phyloP scores from a whole-genome alignment of 257 asterid genomes.

The Datura wrightii region DNA sequence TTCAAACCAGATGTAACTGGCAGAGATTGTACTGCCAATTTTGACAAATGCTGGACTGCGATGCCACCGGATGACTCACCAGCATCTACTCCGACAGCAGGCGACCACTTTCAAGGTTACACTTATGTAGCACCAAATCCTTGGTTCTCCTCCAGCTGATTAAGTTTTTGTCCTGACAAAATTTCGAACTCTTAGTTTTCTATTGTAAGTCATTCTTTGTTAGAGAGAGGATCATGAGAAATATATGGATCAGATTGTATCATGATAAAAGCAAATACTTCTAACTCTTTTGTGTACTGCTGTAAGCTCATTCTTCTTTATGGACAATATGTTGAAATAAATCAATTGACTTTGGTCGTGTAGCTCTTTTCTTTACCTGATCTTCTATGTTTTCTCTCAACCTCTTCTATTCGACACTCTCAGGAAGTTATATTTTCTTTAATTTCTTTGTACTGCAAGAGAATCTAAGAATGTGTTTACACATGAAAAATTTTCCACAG shows the following conservation, averaged over 20 bases:
- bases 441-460: not conserved
- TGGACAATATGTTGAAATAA: slow-evolving; percentile 19
- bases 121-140: slow-evolving; percentile 83
- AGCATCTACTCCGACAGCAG: slow-evolving; percentile 84
- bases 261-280: not conserved
- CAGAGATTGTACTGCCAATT: slow-evolving; percentile 86
- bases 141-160: slow-evolving; percentile 67
- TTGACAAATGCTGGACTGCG: slow-evolving; percentile 84
- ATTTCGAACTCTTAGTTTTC: not conserved
- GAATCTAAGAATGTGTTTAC: slow-evolving; percentile 17
- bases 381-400: not conserved
- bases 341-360: not conserved
- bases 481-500: not conserved
- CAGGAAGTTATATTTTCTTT: not conserved
- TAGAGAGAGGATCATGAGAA: slow-evolving; percentile 21
- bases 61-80: slow-evolving; percentile 95
- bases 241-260: slow-evolving; percentile 25
- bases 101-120: slow-evolving; percentile 88
- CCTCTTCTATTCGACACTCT: not conserved
- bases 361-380: not conserved
- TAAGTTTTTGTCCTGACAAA: slow-evolving; percentile 3
- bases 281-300: not conserved
- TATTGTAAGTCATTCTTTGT: slow-evolving; percentile 14
- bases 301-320: slow-evolving; percentile 7
- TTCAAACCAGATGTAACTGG: slow-evolving; percentile 87